Conservation (phyloP, 1,284 basidiomycete genomes). For the Ganoderma boninense region DNA sequence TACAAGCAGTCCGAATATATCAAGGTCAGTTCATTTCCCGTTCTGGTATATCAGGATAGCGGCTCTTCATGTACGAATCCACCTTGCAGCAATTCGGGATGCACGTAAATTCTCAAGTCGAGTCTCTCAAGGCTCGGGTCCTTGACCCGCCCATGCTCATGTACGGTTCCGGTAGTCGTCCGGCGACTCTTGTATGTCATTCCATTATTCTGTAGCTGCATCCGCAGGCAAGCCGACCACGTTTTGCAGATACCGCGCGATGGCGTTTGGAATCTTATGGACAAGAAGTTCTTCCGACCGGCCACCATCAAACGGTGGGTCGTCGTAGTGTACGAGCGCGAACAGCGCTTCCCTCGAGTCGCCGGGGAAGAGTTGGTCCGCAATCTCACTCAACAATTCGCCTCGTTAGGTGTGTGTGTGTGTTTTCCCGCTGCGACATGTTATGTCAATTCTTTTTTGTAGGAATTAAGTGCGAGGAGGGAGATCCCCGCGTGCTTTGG, state of each 20-base stretch:
- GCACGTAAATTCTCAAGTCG: constrained; percentile 56
- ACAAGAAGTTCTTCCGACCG: constrained; percentile 68
- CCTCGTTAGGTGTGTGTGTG: constrained; percentile 59
- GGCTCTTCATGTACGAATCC: background rate
- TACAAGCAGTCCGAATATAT: constrained; percentile 81
- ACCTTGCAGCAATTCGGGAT: constrained; percentile 61
- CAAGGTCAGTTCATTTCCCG: constrained; percentile 38
- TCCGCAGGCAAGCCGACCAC: background rate
- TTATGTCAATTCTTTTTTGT: background rate
- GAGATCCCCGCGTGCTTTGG: constrained; percentile 54
- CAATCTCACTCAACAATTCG: constrained; percentile 56
- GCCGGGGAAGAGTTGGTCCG: constrained; percentile 57
- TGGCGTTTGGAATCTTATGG: constrained; percentile 79
- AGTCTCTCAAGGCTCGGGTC: constrained; percentile 66
- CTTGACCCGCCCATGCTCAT: constrained; percentile 66
- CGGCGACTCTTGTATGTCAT: constrained; percentile 59
- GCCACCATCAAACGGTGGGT: constrained; percentile 62
- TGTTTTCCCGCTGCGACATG: background rate
- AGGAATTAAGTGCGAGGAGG: constrained; percentile 61
- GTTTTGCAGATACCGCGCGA: constrained; percentile 57
- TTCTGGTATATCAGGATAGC: background rate
- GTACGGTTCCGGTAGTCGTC: constrained; percentile 63
- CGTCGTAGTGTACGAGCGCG: constrained; percentile 67
- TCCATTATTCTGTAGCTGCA: background rate
- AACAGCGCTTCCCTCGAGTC: constrained; percentile 56